Percentiles rank a stretch among this genome's conserved stretches.
These are phyloP conservation scores for Chrysanthemum seticuspe DNA, from an alignment of 129 eudicot species.

Conservation along the genomic window DNA sequence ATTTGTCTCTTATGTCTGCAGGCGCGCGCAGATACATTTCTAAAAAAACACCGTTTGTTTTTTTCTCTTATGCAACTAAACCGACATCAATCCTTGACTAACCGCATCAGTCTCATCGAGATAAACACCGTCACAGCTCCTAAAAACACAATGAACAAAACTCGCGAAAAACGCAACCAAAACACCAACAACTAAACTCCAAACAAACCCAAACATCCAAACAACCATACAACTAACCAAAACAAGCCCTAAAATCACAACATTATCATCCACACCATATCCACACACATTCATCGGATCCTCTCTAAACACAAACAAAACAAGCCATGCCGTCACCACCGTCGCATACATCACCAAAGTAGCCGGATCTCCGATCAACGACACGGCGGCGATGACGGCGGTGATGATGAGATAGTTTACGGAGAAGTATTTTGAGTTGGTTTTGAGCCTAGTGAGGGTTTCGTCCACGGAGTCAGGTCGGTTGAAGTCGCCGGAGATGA, in stretches of 20 bases:
- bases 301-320: slow-evolving; percentile 61
- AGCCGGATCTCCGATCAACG: slow-evolving; percentile 50
- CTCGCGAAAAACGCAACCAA: slow-evolving; percentile 45
- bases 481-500: slow-evolving; percentile 44
- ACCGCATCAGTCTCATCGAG: slow-evolving; percentile 58
- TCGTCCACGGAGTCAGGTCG: slow-evolving; percentile 44
- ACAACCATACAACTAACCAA: slow-evolving; percentile 24
- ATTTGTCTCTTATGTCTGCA: no score
- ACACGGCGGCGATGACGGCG: slow-evolving; percentile 41
- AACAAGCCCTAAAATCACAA: slow-evolving; percentile 42
- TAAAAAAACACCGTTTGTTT: slow-evolving; percentile 8
- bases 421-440: slow-evolving; percentile 55
- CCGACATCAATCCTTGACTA: slow-evolving; percentile 46
- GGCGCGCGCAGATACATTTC: neutral
- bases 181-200: slow-evolving; percentile 41
- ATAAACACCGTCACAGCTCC: slow-evolving; percentile 55
- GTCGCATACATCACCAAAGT: slow-evolving; percentile 28
- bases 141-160: slow-evolving; percentile 46
- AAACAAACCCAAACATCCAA: slow-evolving; percentile 44
- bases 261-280: slow-evolving; percentile 42
- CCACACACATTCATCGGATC: slow-evolving; percentile 67
- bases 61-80: slow-evolving; percentile 14
- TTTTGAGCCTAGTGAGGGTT: slow-evolving; percentile 41
- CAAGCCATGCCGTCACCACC: slow-evolving; percentile 48
- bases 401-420: slow-evolving; percentile 54